phyloP scores from a whole-genome alignment of 768 basidiomycete species.

The Rhodosporidiobolus sp. region DNA sequence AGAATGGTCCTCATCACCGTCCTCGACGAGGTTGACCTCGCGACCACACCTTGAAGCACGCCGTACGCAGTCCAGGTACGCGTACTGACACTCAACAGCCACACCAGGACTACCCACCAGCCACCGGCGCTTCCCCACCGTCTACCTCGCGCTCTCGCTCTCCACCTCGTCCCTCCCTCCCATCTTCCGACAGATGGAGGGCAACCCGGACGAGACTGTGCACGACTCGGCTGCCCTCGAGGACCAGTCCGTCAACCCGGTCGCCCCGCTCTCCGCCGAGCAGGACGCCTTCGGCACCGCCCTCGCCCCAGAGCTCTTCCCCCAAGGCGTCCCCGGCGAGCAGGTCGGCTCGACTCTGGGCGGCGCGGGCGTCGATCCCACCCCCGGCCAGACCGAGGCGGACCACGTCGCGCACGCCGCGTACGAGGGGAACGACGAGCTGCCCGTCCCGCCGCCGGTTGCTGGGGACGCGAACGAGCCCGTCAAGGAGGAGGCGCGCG shows the following conservation, averaged over 20 bases:
- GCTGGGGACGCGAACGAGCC: background rate
- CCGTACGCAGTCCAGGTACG: too few species aligned
- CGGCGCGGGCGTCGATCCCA: constrained; percentile 10
- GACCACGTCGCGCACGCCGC: background rate
- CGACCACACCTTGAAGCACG: too few species aligned
- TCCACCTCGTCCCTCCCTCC: background rate
- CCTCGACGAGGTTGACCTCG: too few species aligned
- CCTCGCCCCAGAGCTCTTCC: constrained; percentile 25
- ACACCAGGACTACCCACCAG: background rate
- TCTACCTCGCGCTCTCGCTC: background rate
- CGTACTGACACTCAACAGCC: background rate
- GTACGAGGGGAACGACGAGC: background rate
- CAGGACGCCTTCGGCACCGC: background rate
- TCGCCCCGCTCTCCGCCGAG: constrained; percentile 7
- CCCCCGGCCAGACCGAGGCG: constrained; percentile 26
- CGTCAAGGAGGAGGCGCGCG: background rate
- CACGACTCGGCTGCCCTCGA: constrained; percentile 12
- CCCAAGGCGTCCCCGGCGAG: background rate
- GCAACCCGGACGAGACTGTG: constrained; percentile 7
- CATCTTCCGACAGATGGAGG: constrained; percentile 7
- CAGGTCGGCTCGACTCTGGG: background rate
- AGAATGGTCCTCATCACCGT: too few species aligned
- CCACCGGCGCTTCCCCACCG: background rate
- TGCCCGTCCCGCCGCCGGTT: background rate
- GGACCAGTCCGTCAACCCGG: constrained; percentile 14